Evolutionary conservation across 2,329 filamentous ascomycete species (phyloP).

Genomic region (Mycosphaerella sp.): DNA sequence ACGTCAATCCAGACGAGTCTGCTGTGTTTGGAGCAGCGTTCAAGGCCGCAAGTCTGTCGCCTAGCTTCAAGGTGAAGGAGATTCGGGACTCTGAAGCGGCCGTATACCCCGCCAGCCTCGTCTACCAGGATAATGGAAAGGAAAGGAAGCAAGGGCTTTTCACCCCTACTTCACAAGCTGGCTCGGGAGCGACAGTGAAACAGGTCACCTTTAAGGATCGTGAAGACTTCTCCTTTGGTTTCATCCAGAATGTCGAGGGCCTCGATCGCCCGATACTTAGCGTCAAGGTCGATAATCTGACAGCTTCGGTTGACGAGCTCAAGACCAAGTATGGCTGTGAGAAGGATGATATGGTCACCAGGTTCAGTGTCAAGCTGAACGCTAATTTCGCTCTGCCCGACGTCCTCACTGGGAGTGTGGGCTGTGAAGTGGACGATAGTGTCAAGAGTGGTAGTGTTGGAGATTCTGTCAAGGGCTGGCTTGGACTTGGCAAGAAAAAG

Average conservation of each 20-base stretch:
- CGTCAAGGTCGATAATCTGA: constrained; percentile 77
- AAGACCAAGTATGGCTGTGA: constrained; percentile 73
- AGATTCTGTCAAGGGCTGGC: constrained; percentile 91
- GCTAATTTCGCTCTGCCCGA: constrained; percentile 72
- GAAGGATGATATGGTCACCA: constrained; percentile 69
- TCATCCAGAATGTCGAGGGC: constrained; percentile 64
- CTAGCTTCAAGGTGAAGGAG: constrained; percentile 96
- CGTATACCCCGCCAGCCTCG: constrained; percentile 66
- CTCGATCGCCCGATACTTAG: constrained; percentile 55
- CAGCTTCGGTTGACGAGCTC: constrained; percentile 69
- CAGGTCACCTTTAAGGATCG: constrained; percentile 76
- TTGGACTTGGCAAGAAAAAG: constrained; percentile 89
- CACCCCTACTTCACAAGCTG: constrained; percentile 66
- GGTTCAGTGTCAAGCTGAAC: constrained; percentile 67
- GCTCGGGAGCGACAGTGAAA: constrained; percentile 56
- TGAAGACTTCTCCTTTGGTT: constrained; percentile 71
- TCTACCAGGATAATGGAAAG: constrained; percentile 61
- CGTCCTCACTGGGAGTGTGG: constrained; percentile 66
- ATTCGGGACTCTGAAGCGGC: constrained; percentile 76
- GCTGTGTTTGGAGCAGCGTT: constrained; percentile 95
- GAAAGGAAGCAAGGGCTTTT: constrained; percentile 76
- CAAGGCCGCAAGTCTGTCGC: constrained; percentile 84
- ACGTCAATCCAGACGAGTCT: constrained; percentile 94
- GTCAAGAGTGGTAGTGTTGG: constrained; percentile 75
- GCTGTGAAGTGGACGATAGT: constrained; percentile 70